Percentiles rank a stretch among this genome's conserved stretches.
Evolutionary conservation across 352 stramenopile species (phyloP).

Genomic region (Globisporangium spinosum): DNA sequence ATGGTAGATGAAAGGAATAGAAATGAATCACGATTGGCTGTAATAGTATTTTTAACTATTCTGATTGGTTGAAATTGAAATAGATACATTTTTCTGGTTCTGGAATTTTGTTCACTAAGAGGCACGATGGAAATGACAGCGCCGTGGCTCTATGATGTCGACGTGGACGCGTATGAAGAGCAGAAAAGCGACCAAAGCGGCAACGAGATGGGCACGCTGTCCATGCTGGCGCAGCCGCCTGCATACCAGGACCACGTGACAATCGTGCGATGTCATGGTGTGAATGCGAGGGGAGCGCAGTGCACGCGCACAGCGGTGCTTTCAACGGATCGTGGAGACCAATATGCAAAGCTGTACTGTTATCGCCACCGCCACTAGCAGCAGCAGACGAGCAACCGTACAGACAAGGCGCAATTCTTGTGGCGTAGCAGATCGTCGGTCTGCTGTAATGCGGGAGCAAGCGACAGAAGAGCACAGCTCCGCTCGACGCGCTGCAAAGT

Average conservation of each 20-base stretch:
- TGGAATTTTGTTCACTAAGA: background rate
- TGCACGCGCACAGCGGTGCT: conserved; percentile 19
- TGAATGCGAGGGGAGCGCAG: background rate
- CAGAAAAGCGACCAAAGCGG: background rate
- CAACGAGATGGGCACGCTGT: background rate
- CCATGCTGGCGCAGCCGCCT: background rate
- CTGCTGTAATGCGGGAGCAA: background rate
- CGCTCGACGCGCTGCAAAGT: background rate
- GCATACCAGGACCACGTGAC: background rate
- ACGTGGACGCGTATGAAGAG: conserved; percentile 1
- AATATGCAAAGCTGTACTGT: conserved; percentile 7
- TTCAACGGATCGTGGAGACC: background rate
- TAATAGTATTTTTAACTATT: background rate
- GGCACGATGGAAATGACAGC: background rate
- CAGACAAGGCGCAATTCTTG: background rate
- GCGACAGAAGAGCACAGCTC: background rate
- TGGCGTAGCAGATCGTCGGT: background rate
- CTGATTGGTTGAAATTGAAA: background rate
- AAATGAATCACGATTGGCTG: background rate
- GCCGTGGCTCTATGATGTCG: conserved; percentile 19
- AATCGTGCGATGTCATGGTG: conserved; percentile 15
- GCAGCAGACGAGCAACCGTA: background rate
- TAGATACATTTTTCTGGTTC: conserved; percentile 5
- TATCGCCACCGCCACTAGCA: conserved; percentile 15
- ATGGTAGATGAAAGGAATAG: background rate